Base-by-base conservation (phyloP, 768 basidiomycete genomes). In the Leccinum obscurum region DNA sequence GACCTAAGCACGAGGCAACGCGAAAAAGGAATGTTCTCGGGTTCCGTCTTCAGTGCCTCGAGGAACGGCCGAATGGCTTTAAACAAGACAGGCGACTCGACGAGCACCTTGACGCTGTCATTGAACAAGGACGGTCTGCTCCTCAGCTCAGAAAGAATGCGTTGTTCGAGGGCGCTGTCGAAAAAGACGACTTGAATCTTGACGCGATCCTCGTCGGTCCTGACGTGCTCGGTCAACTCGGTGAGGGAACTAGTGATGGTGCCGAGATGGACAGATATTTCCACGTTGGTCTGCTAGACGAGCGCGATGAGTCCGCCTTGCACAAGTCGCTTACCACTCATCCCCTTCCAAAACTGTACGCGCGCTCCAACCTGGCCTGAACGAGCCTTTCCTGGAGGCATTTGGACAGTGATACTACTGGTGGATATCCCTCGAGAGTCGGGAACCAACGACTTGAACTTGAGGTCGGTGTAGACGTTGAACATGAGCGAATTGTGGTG, bases 31-130 rank as follows among this genome's bases (percentile, higher is more conserved):
- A 90, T 60, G 2, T 73, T 69, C 52, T 82, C 80, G 0, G 89
- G 86, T 56, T 85, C 87, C 2, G 75, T 72, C 61, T 83, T 77
- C 4, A 91, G 76, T 0, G 83, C 79, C 59, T 87, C 79, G 14
- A 91, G 76, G 75, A 90, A 90, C 0, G 89, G 89, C 7, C 86
- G 77, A 35, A 87, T 81, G 0, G 85, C 77, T 61, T 88, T 88
- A 61, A 81, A 89, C 82, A 90, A 81, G 58, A 90, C 81, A 0
- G 83, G 80, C 0, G 83, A 78, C 60, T 90, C 88, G 14, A 90
- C 72, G 24, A 90, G 73, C 4, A 87, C 55, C 54, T 63, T 76
- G 70, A 49, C 54, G 32, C 44, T 64, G 15, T n/a, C 41, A 24
- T 70, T 55, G 1, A 52, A 60, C 14, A 69, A 66, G 49, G 68